Evolutionary conservation across 2,329 filamentous ascomycete species (phyloP).

Genomic region (Scedosporium dehoogii): DNA sequence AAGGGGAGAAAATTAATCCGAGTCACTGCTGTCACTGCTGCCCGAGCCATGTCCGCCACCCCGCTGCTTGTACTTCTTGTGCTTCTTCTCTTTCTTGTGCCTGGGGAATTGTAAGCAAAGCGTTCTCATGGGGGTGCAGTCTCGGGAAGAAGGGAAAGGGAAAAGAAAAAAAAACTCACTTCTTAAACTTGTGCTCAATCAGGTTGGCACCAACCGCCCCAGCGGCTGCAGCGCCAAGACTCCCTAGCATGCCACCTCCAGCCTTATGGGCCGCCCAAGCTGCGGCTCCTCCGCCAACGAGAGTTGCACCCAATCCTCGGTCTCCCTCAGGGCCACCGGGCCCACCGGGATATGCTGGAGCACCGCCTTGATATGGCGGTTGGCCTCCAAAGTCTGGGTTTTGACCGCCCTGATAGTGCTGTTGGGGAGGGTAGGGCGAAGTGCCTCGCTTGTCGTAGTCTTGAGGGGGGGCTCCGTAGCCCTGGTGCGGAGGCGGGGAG

Average conservation of each 20-base stretch:
- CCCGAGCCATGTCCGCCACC: conserved; percentile 3
- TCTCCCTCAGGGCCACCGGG: conserved; percentile 28
- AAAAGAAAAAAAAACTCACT: conserved; percentile 10
- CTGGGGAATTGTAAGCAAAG: not conserved
- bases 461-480: conserved; percentile 10
- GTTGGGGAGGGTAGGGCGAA: conserved; percentile 12
- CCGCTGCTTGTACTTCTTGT: conserved; percentile 19
- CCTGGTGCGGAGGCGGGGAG: conserved; percentile 15
- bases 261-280: conserved; percentile 43
- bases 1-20: conserved; percentile 13
- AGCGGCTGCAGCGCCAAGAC: conserved; percentile 37
- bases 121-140: not conserved
- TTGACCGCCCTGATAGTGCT: conserved; percentile 12
- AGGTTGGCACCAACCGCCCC: conserved; percentile 47
- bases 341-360: conserved; percentile 15
- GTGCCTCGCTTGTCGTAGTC: conserved; percentile 11
- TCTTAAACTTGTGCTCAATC: conserved; percentile 32
- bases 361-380: conserved; percentile 10
- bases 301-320: conserved; percentile 44
- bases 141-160: not conserved
- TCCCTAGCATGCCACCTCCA: conserved; percentile 41
- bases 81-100: conserved; percentile 21
- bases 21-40: conserved; percentile 16
- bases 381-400: conserved; percentile 17
- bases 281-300: conserved; percentile 43